These are phyloP conservation scores for Lepidium africanum DNA, from an alignment of 345 rosid genomes.

Conservation along the genomic window DNA sequence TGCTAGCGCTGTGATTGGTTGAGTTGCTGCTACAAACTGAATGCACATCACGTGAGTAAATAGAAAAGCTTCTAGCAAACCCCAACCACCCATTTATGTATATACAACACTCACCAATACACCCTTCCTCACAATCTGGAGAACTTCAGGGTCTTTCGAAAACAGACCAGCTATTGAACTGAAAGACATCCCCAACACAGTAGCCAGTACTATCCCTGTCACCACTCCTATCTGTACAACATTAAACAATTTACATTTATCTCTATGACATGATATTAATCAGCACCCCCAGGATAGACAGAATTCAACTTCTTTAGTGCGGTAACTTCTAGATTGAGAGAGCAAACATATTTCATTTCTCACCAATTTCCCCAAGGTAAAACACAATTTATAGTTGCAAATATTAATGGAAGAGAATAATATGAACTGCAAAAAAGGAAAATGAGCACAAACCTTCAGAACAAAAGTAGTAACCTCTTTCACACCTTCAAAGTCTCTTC, in stretches of 20 bases:
- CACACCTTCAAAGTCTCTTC: constrained; percentile 57
- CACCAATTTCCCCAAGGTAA: constrained; percentile 1
- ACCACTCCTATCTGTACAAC: constrained; percentile 65
- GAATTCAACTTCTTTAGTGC: neutral
- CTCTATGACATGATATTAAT: neutral
- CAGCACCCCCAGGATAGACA: neutral
- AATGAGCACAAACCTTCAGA: constrained; percentile 46
- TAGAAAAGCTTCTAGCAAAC: neutral
- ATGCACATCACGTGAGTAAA: neutral
- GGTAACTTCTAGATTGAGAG: neutral
- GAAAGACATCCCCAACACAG: constrained; percentile 60
- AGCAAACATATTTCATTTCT: neutral
- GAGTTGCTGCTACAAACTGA: constrained; percentile 85
- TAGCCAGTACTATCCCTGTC: constrained; percentile 63
- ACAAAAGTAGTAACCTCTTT: constrained; percentile 65
- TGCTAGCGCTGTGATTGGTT: constrained; percentile 85
- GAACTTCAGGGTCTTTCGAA: constrained; percentile 68
- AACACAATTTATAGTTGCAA: neutral
- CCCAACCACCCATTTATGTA: neutral
- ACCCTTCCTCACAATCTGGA: constrained; percentile 66
- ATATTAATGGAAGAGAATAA: neutral
- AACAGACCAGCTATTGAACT: constrained; percentile 63
- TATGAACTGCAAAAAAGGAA: neutral
- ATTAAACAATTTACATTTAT: constrained; percentile 1
- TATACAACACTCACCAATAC: constrained; percentile 48